A percentile compares a stretch with the other conserved stretches of the same genome.
These are phyloP conservation scores for Populus hybrid DNA, from an alignment of 441 rosid genomes.

Conservation along the genomic window DNA sequence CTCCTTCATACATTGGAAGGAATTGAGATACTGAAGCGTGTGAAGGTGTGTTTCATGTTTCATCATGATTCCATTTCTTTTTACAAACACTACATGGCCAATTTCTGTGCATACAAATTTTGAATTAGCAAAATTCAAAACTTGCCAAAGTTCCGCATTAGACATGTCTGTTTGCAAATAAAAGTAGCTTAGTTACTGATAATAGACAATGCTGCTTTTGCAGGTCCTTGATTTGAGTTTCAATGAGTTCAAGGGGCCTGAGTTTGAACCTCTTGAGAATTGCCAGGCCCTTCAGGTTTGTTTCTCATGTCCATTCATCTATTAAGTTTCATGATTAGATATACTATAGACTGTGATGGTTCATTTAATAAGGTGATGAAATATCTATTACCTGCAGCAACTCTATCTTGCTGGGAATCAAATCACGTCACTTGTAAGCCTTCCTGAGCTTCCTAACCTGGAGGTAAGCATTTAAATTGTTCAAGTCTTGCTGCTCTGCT, in stretches of 20 bases:
- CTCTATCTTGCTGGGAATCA: slow-evolving; percentile 99
- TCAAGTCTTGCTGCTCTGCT: slow-evolving; percentile 12
- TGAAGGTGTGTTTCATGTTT: slow-evolving; percentile 63
- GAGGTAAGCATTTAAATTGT: slow-evolving; percentile 57
- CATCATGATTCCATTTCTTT: background rate
- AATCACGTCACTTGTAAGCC: slow-evolving; percentile 91
- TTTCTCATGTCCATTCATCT: slow-evolving; percentile 27
- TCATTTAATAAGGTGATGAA: slow-evolving; percentile 25
- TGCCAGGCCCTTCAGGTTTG: slow-evolving; percentile 92
- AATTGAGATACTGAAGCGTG: slow-evolving; percentile 86
- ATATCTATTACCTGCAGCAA: slow-evolving; percentile 59
- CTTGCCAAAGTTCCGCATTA: background rate
- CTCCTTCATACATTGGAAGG: slow-evolving; percentile 88
- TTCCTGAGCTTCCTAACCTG: slow-evolving; percentile 94
- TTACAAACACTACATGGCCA: background rate
- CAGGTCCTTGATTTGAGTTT: slow-evolving; percentile 99
- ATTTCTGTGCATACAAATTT: background rate
- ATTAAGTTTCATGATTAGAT: slow-evolving; percentile 6
- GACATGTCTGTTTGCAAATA: slow-evolving; percentile 5
- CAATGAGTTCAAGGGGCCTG: slow-evolving; percentile 99
- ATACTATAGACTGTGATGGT: slow-evolving; percentile 13
- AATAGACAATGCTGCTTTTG: slow-evolving; percentile 21
- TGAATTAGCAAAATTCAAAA: background rate
- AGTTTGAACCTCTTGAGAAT: slow-evolving; percentile 93
- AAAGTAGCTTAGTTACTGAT: slow-evolving; percentile 11